A percentile compares a stretch with the other conserved stretches of the same genome.
Evolutionary conservation across 169 alveolate species (phyloP).

Genomic region (Plasmodium cynomolgi): DNA sequence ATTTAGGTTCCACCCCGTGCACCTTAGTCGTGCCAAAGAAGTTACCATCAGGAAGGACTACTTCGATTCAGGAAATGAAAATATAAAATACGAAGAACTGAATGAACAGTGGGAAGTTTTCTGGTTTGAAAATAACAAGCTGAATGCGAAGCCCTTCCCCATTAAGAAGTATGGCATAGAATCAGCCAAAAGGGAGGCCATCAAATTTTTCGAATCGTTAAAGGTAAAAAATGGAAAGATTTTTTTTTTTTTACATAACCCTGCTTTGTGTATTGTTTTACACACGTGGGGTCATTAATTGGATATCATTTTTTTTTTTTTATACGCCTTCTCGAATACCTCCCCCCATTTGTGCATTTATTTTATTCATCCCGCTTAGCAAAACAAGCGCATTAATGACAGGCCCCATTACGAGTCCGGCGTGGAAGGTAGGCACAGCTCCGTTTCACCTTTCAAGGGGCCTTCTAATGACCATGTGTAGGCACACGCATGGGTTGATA

Average conservation of each 20-base stretch:
- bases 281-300: not conserved
- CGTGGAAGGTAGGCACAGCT: constrained; percentile 49
- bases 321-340: not conserved
- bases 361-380: constrained; percentile 15
- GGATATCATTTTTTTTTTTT: not conserved
- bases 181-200: constrained; percentile 80
- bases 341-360: not conserved
- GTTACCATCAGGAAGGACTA: constrained; percentile 79
- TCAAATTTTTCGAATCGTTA: constrained; percentile 78
- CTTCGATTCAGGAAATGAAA: constrained; percentile 77
- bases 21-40: constrained; percentile 75
- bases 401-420: constrained; percentile 56
- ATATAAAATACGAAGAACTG: constrained; percentile 78
- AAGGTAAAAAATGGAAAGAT: constrained; percentile 58
- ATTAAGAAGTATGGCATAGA: constrained; percentile 83
- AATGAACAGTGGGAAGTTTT: constrained; percentile 89
- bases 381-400: constrained; percentile 6
- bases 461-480: not conserved
- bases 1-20: constrained; percentile 81
- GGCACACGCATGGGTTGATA: too few species aligned
- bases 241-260: not conserved
- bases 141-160: constrained; percentile 87
- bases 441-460: not conserved
- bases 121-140: constrained; percentile 82
- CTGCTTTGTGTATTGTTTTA: not conserved